Base-by-base conservation (phyloP, 495 filamentous ascomycete species). In the Clavariopsis aquatica region DNA sequence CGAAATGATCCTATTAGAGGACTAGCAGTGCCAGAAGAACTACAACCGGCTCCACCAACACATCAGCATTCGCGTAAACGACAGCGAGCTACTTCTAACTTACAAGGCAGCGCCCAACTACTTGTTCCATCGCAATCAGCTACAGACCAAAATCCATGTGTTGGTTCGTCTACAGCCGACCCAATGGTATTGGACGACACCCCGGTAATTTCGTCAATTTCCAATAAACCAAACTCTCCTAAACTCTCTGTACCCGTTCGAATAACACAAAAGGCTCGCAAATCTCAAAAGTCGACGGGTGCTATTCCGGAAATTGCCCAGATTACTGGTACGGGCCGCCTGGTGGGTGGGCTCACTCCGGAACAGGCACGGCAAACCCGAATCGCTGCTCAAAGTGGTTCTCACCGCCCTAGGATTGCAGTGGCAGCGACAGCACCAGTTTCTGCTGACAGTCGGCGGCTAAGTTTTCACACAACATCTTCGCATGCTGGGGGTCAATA, bases 161-260 rank as follows among this genome's bases (percentile, higher is more conserved):
- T 27, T n/a, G 17, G 47, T 8, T 49, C 47, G 17, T 54, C 51
- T 2, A 54, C 51, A 19, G 28, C 24, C 12, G 51, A 29, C 19
- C 51, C 51, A n/a, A 13, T 54, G 51, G 29, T 54, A 31, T 17
- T 54, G 34, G 51, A 54, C 5, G 51, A 54, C n/a, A 27, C 20
- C 4, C 20, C 20, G 26, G 13, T 17, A n/a, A 8, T n/a, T 43
- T 10, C 38, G 6, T 43, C n/a, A 17, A 2, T 3, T 10, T 17
- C 38, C 4, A 43, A 43, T 15, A 43, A 17, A 43, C 38, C 38
- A 43, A 43, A 8, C n/a, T 17, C 38, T 3, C 38, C 38, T n/a
- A 17, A 15, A 43, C 38, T 2, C 8, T 17, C 38, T 43, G 9
- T 15, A 34, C 31, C 31, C 12, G 9, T 3, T 9, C 13, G 9